Base-by-base conservation (phyloP, 805 yeast genomes). In the Yarrowia sp. region DNA sequence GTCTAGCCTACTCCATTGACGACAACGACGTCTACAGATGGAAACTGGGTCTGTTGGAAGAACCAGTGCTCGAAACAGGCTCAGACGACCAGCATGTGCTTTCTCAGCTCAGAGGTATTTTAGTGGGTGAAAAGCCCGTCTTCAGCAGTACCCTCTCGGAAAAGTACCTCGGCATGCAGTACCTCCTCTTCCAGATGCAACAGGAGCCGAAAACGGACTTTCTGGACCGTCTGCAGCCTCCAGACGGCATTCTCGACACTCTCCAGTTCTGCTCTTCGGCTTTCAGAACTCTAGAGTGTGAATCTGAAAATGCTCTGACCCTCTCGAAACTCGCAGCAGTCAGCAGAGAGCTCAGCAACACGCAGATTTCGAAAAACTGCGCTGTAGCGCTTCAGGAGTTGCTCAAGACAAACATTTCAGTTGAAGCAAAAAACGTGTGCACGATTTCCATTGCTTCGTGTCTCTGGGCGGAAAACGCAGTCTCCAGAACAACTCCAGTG, bases 341-440 rank as follows among this genome's bases (percentile, higher is more conserved):
- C 19, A 33, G 39, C 12, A 32, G 56, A 33, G 4, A 8, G 2
- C 39, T 32, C 24, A 16, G 16, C 41, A 51, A 51, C 25, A 31
- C 42, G 8, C 58, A 51, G 18, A 32, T 51, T 35, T 22, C 58
- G 1, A 51, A 51, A 6, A 51, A 51, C 32, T 51, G 58, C n/a
- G 58, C 58, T 6, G 42, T 51, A 2, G 21, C 58, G 0, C 13
- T 51, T 1, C 42, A 51, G 24, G 42, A 51, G 5, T 18, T 51
- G 13, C n/a, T 51, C 41, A 12, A 24, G 18, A 16, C 5, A 13
- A 5, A 42, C 18, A 1, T 33, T 16, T 13, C 2, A 4, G n/a
- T n/a, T 9, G 18, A 6, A 3, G 22, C 42, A 31, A 24, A 24
- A 3, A 51, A 51, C 27, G 18, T 22, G 12, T 51, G 58, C 58